Base-by-base conservation (phyloP, 495 filamentous ascomycete species). In the Lentithecium fluviatile region DNA sequence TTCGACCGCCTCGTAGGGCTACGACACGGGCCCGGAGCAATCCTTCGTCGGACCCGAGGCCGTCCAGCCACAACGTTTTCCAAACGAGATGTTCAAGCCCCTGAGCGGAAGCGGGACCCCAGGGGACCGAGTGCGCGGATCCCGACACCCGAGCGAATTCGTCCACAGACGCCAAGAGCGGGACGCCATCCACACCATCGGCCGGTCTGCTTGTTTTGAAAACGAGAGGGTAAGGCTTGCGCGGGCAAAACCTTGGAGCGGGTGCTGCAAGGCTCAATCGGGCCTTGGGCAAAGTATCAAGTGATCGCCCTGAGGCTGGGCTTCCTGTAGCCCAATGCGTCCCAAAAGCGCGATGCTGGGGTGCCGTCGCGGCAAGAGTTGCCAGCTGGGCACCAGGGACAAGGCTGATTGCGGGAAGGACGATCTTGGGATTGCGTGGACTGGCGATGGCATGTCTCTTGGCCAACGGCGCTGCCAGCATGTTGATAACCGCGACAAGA, bases 61-160 rank as follows among this genome's bases (percentile, higher is more conserved):
- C n/a, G n/a, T n/a, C n/a, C n/a, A 32, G 10, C 29, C 10, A 32
- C 29, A 32, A 32, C 29, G 29, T 32, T 32, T 32, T 32, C 29
- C 29, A 32, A n/a, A n/a, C n/a, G 29, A 32, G 10, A 4, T 32
- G 10, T 10, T 32, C 29, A 32, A 43, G 40, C 52, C 36, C 38
- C 15, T 57, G 54, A 49, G 20, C 55, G 55, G 56, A 23, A 51
- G 34, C 56, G 56, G 56, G 45, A n/a, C 20, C 46, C n/a, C 45
- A 46, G 46, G 19, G 42, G 45, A 24, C 56, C 56, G 56, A 60
- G 56, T 8, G 21, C 55, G 55, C 37, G 56, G 24, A 51, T 52
- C 56, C 56, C n/a, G n/a, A n/a, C n/a, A n/a, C n/a, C n/a, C 56
- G 56, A 38, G 34, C 52, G 56, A 50, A 38, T 60, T 60, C 56